These are phyloP conservation scores for Hamamelis virginiana DNA, from an alignment of 164 flowering plant genomes.

Conservation along the genomic window DNA sequence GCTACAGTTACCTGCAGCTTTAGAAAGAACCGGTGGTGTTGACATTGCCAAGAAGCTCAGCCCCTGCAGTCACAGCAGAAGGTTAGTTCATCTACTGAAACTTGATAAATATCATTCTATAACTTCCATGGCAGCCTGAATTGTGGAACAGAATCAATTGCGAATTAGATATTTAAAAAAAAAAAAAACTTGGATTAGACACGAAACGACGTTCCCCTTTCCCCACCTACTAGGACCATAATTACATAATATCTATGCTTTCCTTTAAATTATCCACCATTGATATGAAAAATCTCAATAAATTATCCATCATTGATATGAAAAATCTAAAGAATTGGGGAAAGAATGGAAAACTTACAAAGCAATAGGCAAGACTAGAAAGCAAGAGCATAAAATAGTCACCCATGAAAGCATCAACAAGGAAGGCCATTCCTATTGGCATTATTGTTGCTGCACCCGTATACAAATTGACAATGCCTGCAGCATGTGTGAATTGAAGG, in stretches of 20 bases:
- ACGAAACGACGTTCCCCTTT: too few species aligned
- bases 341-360: slow-evolving; percentile 25
- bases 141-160: too few species aligned
- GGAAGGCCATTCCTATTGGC: slow-evolving; percentile 22
- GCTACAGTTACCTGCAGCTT: slow-evolving; percentile 20
- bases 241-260: too few species aligned
- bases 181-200: too few species aligned
- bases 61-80: slow-evolving; percentile 24
- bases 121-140: too few species aligned
- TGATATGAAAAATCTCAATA: too few species aligned
- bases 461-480: slow-evolving; percentile 37
- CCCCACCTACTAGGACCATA: too few species aligned
- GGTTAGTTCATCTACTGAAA: not conserved
- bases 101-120: too few species aligned
- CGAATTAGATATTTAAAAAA: too few species aligned
- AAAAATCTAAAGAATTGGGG: not conserved
- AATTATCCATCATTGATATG: too few species aligned
- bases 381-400: slow-evolving; percentile 30
- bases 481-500: slow-evolving; percentile 31
- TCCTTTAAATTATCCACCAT: too few species aligned
- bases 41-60: slow-evolving; percentile 37
- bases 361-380: slow-evolving; percentile 25
- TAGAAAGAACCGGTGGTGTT: slow-evolving; percentile 34
- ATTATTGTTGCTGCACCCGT: slow-evolving; percentile 17
- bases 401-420: slow-evolving; percentile 35